A percentile compares a stretch with the other conserved stretches of the same genome.
phyloP scores from a whole-genome alignment of 2,329 filamentous ascomycete species.

The Botrytis medusae region DNA sequence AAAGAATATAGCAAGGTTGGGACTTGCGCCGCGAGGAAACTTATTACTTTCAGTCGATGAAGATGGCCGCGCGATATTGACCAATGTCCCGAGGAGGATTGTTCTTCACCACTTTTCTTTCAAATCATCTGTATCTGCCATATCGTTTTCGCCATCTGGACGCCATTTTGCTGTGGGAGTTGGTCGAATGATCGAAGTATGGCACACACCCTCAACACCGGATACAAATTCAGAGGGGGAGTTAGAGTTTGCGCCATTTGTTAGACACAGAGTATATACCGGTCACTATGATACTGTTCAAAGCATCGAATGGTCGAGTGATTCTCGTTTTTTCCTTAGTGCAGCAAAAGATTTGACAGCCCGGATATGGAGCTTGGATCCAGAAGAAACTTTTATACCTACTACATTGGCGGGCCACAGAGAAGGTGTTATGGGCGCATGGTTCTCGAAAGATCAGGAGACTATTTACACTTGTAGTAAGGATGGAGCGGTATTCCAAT shows the following conservation, averaged over 20 bases:
- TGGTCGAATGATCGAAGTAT: slow-evolving; percentile 86
- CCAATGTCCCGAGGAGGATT: slow-evolving; percentile 82
- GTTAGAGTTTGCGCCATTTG: slow-evolving; percentile 92
- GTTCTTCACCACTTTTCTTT: slow-evolving; percentile 96
- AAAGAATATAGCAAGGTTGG: slow-evolving; percentile 86
- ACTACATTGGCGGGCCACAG: slow-evolving; percentile 90
- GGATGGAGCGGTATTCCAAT: slow-evolving; percentile 93
- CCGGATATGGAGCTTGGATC: slow-evolving; percentile 89
- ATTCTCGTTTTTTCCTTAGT: slow-evolving; percentile 93
- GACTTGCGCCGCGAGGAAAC: slow-evolving; percentile 86
- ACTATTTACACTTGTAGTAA: slow-evolving; percentile 95
- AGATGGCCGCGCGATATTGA: slow-evolving; percentile 89
- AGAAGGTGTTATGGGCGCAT: slow-evolving; percentile 89
- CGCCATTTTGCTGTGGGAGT: slow-evolving; percentile 87
- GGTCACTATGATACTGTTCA: slow-evolving; percentile 87
- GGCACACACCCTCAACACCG: slow-evolving; percentile 91
- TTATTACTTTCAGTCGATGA: slow-evolving; percentile 91
- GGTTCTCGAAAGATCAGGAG: slow-evolving; percentile 93
- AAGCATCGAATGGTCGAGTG: slow-evolving; percentile 91
- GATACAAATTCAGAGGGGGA: slow-evolving; percentile 76
- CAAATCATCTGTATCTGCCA: slow-evolving; percentile 74
- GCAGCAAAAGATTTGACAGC: slow-evolving; percentile 90
- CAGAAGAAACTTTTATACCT: slow-evolving; percentile 83
- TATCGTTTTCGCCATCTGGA: slow-evolving; percentile 89
- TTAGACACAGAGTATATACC: slow-evolving; percentile 79